These are phyloP conservation scores for Psilocybe sp. DNA, from an alignment of 768 basidiomycete species.

Conservation along the genomic window DNA sequence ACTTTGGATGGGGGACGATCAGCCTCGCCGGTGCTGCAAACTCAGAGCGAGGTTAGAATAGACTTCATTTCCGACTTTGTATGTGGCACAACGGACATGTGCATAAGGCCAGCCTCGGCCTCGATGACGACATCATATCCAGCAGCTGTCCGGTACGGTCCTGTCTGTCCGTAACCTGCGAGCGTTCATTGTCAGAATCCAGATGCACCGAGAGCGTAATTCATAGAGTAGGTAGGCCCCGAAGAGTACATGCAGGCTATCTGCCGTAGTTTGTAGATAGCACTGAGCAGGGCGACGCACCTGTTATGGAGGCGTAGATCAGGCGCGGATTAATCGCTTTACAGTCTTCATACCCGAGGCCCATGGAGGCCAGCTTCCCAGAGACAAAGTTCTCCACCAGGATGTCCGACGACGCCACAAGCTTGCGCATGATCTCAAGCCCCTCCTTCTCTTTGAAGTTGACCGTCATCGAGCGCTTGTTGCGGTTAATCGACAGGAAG, in stretches of 20 bases:
- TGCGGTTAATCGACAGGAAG: slow-evolving; percentile 85
- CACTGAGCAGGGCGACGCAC: slow-evolving; percentile 43
- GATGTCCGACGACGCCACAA: slow-evolving; percentile 76
- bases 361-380: slow-evolving; percentile 82
- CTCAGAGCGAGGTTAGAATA: slow-evolving; percentile 4
- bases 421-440: slow-evolving; percentile 65
- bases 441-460: slow-evolving; percentile 84
- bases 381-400: slow-evolving; percentile 88
- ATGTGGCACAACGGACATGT: slow-evolving; percentile 57
- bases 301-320: slow-evolving; percentile 88
- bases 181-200: background rate
- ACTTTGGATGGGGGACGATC: slow-evolving; percentile 88
- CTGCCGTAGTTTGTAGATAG: too few species aligned
- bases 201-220: background rate
- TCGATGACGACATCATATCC: slow-evolving; percentile 89
- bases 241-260: background rate
- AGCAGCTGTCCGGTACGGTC: slow-evolving; percentile 78
- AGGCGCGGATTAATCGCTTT: slow-evolving; percentile 71
- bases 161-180: slow-evolving; percentile 65
- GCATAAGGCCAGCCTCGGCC: slow-evolving; percentile 92
- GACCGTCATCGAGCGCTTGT: slow-evolving; percentile 86
- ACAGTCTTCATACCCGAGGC: slow-evolving; percentile 85
- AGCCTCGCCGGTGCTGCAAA: slow-evolving; percentile 77
- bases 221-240: background rate
- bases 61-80: background rate